A percentile compares a stretch with the other conserved stretches of the same genome.
These are phyloP conservation scores for Hysterium pulicare DNA, from an alignment of 2,329 filamentous ascomycete genomes.

Conservation along the genomic window DNA sequence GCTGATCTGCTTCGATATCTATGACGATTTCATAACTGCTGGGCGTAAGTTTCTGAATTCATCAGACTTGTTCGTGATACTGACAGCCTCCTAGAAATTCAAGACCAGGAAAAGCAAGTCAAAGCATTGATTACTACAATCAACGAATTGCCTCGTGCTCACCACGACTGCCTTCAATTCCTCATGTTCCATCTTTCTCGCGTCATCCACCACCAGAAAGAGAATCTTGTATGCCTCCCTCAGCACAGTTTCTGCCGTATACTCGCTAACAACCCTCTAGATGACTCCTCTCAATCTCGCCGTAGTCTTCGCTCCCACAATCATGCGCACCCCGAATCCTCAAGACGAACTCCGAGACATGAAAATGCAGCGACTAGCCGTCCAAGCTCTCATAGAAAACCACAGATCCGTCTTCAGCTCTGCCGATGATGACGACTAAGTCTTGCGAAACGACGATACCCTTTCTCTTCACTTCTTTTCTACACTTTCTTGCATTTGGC, in stretches of 20 bases:
- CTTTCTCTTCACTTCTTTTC: background rate
- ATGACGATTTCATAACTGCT: constrained; percentile 82
- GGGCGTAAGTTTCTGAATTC: constrained; percentile 54
- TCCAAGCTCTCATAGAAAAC: constrained; percentile 92
- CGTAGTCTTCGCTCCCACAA: constrained; percentile 95
- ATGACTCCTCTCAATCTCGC: constrained; percentile 97
- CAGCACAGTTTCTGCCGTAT: background rate
- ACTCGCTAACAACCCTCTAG: constrained; percentile 40
- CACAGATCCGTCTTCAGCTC: constrained; percentile 71
- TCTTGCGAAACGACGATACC: background rate
- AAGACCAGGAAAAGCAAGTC: constrained; percentile 47
- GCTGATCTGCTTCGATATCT: constrained; percentile 87
- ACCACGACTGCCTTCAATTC: constrained; percentile 88
- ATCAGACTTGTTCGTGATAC: too few species aligned
- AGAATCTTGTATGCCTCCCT: constrained; percentile 69
- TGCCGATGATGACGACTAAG: constrained; percentile 21
- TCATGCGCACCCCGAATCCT: constrained; percentile 87
- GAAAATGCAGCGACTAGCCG: constrained; percentile 84
- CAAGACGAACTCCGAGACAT: constrained; percentile 96
- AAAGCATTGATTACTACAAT: constrained; percentile 70
- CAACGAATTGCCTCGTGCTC: constrained; percentile 73
- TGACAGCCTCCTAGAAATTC: constrained; percentile 51
- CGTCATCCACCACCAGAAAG: constrained; percentile 75
- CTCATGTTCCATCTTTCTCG: constrained; percentile 88
- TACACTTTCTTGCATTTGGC: background rate